Evolutionary conservation across 768 basidiomycete species (phyloP).

Genomic region (Trametes sanguinea): DNA sequence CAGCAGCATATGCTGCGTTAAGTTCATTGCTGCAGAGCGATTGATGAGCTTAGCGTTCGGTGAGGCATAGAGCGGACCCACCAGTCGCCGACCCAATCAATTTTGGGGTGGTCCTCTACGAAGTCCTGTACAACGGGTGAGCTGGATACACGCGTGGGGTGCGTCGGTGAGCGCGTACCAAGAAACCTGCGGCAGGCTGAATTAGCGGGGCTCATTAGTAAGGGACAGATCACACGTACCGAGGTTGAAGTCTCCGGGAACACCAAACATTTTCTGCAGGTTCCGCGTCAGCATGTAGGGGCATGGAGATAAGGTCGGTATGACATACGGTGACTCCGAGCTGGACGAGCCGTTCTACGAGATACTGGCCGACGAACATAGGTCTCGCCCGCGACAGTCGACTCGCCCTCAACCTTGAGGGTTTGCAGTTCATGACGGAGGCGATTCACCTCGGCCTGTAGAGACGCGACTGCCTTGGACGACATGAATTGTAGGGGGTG

Average conservation of each 20-base stretch:
- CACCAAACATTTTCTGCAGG: slow-evolving; percentile 75
- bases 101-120: slow-evolving; percentile 73
- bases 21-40: slow-evolving; percentile 64
- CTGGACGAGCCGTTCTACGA: slow-evolving; percentile 63
- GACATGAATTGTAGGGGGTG: slow-evolving; percentile 13
- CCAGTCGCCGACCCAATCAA: slow-evolving; percentile 91
- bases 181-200: slow-evolving; percentile 36
- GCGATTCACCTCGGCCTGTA: slow-evolving; percentile 49
- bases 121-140: slow-evolving; percentile 55
- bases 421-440: slow-evolving; percentile 49
- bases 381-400: slow-evolving; percentile 35
- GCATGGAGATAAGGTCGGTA: background rate
- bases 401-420: slow-evolving; percentile 40
- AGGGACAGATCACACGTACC: slow-evolving; percentile 32
- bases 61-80: slow-evolving; percentile 29
- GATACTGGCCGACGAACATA: slow-evolving; percentile 60
- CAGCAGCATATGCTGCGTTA: slow-evolving; percentile 88
- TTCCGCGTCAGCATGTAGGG: background rate
- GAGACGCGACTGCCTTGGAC: slow-evolving; percentile 30
- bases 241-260: slow-evolving; percentile 88
- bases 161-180: slow-evolving; percentile 37
- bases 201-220: too few relatives aligned
- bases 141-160: background rate
- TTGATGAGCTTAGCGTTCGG: background rate
- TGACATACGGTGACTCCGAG: slow-evolving; percentile 58